These are phyloP conservation scores for Hypoxylon sp. DNA, from an alignment of 2,329 filamentous ascomycete species.

Conservation along the genomic window DNA sequence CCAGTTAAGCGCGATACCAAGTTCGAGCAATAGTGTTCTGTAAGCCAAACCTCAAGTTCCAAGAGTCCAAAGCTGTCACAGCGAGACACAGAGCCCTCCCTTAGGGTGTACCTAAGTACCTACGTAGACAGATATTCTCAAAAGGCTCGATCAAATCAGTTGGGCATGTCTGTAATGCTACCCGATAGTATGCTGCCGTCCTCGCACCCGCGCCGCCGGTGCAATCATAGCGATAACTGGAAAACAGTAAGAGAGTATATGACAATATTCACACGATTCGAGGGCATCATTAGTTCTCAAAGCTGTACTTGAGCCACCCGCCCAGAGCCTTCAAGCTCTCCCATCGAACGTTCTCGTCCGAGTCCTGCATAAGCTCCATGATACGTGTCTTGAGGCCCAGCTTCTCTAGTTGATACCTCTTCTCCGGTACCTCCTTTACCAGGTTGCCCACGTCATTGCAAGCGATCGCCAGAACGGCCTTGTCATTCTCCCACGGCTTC, in stretches of 20 bases:
- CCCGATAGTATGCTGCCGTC: constrained; percentile 25
- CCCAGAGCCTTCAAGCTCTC: constrained; percentile 86
- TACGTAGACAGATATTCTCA: background rate
- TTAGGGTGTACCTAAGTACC: too few relatives aligned
- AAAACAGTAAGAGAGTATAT: constrained; percentile 26
- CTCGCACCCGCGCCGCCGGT: constrained; percentile 17
- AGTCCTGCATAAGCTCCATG: constrained; percentile 92
- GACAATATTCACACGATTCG: constrained; percentile 8
- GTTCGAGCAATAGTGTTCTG: too few relatives aligned
- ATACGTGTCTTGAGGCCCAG: constrained; percentile 84
- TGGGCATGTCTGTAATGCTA: constrained; percentile 22
- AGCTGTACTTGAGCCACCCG: constrained; percentile 71
- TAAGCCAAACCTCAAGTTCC: too few relatives aligned
- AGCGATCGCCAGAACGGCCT: constrained; percentile 88
- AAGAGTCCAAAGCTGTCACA: background rate
- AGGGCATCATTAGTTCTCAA: constrained; percentile 52
- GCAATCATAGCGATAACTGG: constrained; percentile 13
- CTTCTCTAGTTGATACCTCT: constrained; percentile 80
- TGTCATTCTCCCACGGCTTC: constrained; percentile 78
- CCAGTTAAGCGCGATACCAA: too few relatives aligned
- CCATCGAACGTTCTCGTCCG: constrained; percentile 89
- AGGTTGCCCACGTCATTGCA: constrained; percentile 91
- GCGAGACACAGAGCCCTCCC: too few relatives aligned
- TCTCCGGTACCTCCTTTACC: constrained; percentile 89
- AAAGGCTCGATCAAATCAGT: constrained; percentile 17